Base-by-base conservation (phyloP, 2,329 filamentous ascomycete genomes). In the Podosphaera xanthii region DNA sequence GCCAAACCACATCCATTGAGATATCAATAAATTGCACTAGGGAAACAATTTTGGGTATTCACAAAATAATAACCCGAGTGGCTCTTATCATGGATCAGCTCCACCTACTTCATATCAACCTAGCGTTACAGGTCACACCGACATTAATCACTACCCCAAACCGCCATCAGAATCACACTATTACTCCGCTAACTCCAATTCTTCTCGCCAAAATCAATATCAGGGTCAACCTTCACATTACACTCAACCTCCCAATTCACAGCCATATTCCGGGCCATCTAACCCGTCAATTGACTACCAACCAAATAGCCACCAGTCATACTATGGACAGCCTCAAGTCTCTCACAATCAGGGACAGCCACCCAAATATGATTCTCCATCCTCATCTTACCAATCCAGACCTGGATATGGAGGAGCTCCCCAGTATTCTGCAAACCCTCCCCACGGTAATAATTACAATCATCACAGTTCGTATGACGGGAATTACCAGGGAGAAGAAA, bases 41-140 rank as follows among this genome's bases (percentile, higher is more conserved):
- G 72, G 72, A 61, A 75, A 80, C 63, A 78, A 76, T 66, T 87
- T 78, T 67, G 83, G 81, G 38, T 84, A 84, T 69, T 80, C 79
- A 31, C 77, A 77, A 65, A 69, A 74, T 31, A 62, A 60, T 36
- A 56, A 56, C 14, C 72, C 76, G 50, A 69, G 75, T 62, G 76
- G 77, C 52, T 74, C 75, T 44, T 87, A 86, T 73, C 61, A 66
- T 53, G 83, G 81, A 59, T 74, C 78, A 60, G 79, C 82, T 46
- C 83, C 83, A 10, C 77, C 80, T n/a, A 70, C 76, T 12, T 76
- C 78, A 5, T 83, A 83, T 67, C 77, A 82, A 64, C 71, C 74
- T 35, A 59, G 62, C 44, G 64, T 63, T 22, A 59, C 62, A 33
- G 59, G 60, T 9, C 63, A 63, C 34, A 58, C 60, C 22, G 59